phyloP scores from a whole-genome alignment of 148 eudicot species.

The Polygonum aviculare region DNA sequence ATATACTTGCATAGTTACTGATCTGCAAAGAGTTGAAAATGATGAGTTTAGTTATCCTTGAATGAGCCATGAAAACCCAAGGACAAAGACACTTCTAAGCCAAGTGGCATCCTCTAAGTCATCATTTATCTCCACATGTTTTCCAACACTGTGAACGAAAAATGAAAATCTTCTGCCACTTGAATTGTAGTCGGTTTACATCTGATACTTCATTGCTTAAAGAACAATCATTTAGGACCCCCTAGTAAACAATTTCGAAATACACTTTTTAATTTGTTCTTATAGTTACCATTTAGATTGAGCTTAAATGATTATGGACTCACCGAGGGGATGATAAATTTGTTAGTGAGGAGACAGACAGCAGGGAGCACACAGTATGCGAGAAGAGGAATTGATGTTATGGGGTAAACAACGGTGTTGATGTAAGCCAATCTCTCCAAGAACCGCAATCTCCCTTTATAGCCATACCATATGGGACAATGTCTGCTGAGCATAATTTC shows the following conservation, averaged over 20 bases:
- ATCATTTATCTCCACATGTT: neutral
- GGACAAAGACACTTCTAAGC: neutral
- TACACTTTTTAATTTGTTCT: neutral
- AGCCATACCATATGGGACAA: constrained; percentile 70
- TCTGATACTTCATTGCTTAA: neutral
- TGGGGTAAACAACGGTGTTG: constrained; percentile 55
- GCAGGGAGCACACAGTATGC: constrained; percentile 61
- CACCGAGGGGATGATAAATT: constrained; percentile 38
- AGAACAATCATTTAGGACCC: neutral
- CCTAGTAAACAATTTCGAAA: neutral
- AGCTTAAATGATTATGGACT: neutral
- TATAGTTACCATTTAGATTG: neutral
- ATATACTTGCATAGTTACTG: constrained; percentile 61
- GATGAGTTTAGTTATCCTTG: neutral
- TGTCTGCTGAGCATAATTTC: constrained; percentile 60
- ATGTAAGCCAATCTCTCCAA: constrained; percentile 60
- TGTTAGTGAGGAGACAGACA: constrained; percentile 49
- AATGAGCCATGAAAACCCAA: neutral
- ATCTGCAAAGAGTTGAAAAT: constrained; percentile 33
- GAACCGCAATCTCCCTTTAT: constrained; percentile 39
- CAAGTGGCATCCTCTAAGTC: neutral
- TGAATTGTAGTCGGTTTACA: neutral
- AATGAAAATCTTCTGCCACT: neutral
- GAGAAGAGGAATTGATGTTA: constrained; percentile 52
- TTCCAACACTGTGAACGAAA: neutral